Base-by-base conservation (phyloP, 2,329 filamentous ascomycete species). In the Aspergillus alliaceus region DNA sequence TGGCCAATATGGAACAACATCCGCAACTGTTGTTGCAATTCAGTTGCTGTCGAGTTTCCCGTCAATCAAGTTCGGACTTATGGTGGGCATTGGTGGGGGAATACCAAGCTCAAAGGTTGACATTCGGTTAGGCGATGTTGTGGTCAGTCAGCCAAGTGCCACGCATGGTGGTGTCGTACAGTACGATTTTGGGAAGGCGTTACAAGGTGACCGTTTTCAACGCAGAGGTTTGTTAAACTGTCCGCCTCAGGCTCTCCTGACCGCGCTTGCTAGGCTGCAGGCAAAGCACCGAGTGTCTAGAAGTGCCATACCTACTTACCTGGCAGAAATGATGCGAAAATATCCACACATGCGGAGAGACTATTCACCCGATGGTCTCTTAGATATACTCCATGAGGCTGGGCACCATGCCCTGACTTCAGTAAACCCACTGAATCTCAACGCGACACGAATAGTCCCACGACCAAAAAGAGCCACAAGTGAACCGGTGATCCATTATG, bases 151-250 rank as follows among this genome's bases (percentile, higher is more conserved):
- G 9, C 61, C 59, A 3, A 40, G 29, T 5, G 15, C 42, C 0
- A 52, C 24, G 7, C 12, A 15, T 39, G 56, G 52, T 11, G 63
- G 64, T 6, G 64, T 67, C 7, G 44, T 67, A 11, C 61, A 66
- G 12, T 66, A 64, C 11, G 63, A 69, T 39, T 54, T 61, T 24
- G 63, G 64, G 2, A 66, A 67, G 51, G 46, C 56, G 4, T 6
- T 54, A 3, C 9, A 22, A 3, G 34, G 40, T n/a, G 58, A 58
- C 6, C 32, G 6, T n/a, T 61, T 65, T 39, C 34, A 60, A 14
- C 34, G 55, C 25, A 63, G 44, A 3, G 58, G 63, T 6, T 31
- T 46, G 20, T 15, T 65, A 2, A 61, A 61, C 20, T 58, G 54
- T 9, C 61, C 63, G 4, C 60, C 63, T 1, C 18, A 18, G 20